Percentiles rank a stretch among this genome's conserved stretches.
phyloP scores from a whole-genome alignment of 164 flowering plant genomes.

The Amborella trichopoda region DNA sequence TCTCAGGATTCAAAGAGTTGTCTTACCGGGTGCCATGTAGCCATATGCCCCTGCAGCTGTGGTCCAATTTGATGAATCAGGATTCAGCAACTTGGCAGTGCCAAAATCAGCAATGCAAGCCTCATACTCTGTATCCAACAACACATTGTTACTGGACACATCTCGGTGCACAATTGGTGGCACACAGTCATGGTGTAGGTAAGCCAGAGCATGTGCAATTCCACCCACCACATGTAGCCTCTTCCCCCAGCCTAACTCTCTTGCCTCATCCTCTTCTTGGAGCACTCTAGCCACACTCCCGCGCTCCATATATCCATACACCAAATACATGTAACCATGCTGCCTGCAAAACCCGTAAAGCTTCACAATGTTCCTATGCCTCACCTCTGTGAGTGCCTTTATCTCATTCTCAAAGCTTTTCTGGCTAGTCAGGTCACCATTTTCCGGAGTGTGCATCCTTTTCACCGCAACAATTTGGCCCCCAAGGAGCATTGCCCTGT shows the following conservation, averaged over 20 bases:
- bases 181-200: constrained; percentile 12
- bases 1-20: not conserved
- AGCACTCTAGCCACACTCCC: constrained; percentile 8
- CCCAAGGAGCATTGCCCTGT: constrained; percentile 4
- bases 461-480: constrained; percentile 10
- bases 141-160: constrained; percentile 8
- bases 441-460: not conserved
- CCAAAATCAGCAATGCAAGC: constrained; percentile 14
- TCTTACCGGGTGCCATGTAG: constrained; percentile 15
- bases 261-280: not conserved
- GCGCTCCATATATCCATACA: constrained; percentile 10
- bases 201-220: constrained; percentile 11
- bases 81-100: constrained; percentile 6
- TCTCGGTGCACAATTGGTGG: constrained; percentile 10
- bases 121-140: constrained; percentile 4
- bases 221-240: constrained; percentile 7
- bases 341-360: constrained; percentile 10
- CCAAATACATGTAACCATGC: not conserved
- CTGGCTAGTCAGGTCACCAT: not conserved
- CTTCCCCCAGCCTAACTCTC: constrained; percentile 6
- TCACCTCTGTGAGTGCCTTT: constrained; percentile 5
- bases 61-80: constrained; percentile 7
- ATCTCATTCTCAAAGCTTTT: constrained; percentile 10
- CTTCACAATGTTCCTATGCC: constrained; percentile 12
- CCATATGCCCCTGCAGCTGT: constrained; percentile 7